Percentiles rank a stretch among this genome's conserved stretches.
Conservation (phyloP, 352 stramenopile species). For the Pythium vanterpoolii region DNA sequence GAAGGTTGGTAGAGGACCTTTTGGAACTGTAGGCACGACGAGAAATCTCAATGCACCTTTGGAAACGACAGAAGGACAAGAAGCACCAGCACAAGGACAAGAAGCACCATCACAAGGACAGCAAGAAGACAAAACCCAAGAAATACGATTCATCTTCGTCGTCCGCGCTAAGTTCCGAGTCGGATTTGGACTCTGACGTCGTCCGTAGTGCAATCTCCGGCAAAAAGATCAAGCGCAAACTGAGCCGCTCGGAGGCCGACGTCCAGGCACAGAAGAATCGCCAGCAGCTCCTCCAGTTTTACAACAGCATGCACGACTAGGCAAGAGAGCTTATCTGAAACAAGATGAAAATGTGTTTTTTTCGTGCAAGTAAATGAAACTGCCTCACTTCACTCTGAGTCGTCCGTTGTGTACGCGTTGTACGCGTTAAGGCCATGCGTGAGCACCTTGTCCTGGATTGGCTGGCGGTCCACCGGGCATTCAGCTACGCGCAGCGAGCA, state of each 20-base stretch:
- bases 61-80: slow-evolving; percentile 1
- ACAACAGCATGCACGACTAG: slow-evolving; percentile 86
- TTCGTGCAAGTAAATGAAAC: no score
- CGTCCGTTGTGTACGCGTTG: slow-evolving; percentile 29
- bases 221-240: slow-evolving; percentile 86
- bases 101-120: slow-evolving; percentile 24
- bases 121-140: slow-evolving; percentile 27
- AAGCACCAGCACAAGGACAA: slow-evolving; percentile 4
- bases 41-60: no score
- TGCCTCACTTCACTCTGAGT: not conserved
- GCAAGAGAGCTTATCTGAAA: not conserved
- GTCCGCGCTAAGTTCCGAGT: slow-evolving; percentile 15
- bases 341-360: no score
- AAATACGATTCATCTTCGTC: not conserved
- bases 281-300: slow-evolving; percentile 81
- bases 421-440: slow-evolving; percentile 60
- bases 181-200: slow-evolving; percentile 56
- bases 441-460: slow-evolving; percentile 61
- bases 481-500: slow-evolving; percentile 46
- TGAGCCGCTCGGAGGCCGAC: slow-evolving; percentile 54
- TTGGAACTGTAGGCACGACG: not conserved
- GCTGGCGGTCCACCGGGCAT: slow-evolving; percentile 59
- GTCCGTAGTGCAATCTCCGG: slow-evolving; percentile 78
- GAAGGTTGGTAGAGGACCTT: slow-evolving; percentile 5
- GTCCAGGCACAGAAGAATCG: slow-evolving; percentile 67